Base-by-base conservation (phyloP, 176 grass and related monocot genomes). In the Oryza nivara region DNA sequence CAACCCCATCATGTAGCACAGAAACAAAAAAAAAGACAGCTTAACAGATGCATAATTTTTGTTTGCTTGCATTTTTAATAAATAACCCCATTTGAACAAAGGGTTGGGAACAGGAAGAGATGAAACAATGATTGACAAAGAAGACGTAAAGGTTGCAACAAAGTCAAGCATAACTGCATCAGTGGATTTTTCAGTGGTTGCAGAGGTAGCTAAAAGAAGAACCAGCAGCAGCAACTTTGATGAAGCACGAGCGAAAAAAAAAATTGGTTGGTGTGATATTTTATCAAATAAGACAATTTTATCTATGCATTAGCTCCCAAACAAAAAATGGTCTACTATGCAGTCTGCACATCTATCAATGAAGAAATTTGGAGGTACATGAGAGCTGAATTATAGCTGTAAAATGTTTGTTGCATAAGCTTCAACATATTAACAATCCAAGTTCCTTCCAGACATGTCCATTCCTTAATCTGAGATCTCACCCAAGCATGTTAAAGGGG, bases 111-210 rank as follows among this genome's bases (percentile, higher is more conserved):
- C 20, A 47, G 38, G 63, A 49, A 9, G 84, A 84, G 4, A 38
- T 23, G 47, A 79, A 36, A 75, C 35, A 86, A 76, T n/a, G 23
- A 80, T 82, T 48, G 72, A 65, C 20, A 20, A 81, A 32, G 26
- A 65, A 32, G 20, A 76, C 32, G 11, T 12, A 63, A 65, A 70
- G 13, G 72, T 56, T 61, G 61, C 44, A 9, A 79, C 22, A 86
- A 61, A 92, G 74, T 88, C 80, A 77, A 87, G 83, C 46, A 74
- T 84, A 78, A 89, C 49, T 72, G 77, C 46, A 74, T 88, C 75
- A 89, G 60, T 72, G 77, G 75, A 82, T 15, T 86, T 82, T 81
- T 79, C 81, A 69, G 83, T 81, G 61, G 66, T 84, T 88, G 60
- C 71, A 80, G 71, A 79, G 16, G 11, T 28, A 80, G 70, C 51